Base-by-base conservation (phyloP, 1,284 basidiomycete species). In the Mycena sp. region DNA sequence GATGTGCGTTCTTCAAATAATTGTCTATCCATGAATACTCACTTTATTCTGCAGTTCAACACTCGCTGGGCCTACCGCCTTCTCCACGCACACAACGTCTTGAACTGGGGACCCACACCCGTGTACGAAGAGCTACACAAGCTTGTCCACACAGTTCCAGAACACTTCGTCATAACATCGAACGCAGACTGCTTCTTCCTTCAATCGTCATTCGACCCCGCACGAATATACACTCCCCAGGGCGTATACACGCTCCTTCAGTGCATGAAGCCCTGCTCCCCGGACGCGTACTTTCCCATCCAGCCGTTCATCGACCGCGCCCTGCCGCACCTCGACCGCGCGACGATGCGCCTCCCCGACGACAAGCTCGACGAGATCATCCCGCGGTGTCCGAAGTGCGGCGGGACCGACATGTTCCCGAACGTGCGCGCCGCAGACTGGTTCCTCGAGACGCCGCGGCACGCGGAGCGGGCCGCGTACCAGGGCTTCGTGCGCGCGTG, bases 271-370 rank as follows among this genome's bases (percentile, higher is more conserved):
- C 48, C 40, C 6, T 43, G 57, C 46, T n/a, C 26, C 2, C 56
- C 46, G 1, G 40, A 59, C 57, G 38, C 49, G 16, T 51, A 43
- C 48, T 37, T 45, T 49, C 48, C 48, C 25, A 51, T 59, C 56
- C 46, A 49, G 37, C 56, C 56, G 7, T 58, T 41, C 37, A 49
- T 58, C 56, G 56, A 49, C 46, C 37, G 46, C 37, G 56, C 56
- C 19, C 46, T 49, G 12, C 56, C 56, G 46, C 37, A 58, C 38
- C 45, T 58, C 28, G 45, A 49, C 46, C 37, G 46, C 28, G 37
- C n/a, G 10, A 21, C 56, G 56, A 21, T 41, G 46, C 56, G 56
- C 46, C 32, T 58, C 46, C 56, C 46, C 6, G 46, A 50, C 37
- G 38, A 35, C 10, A 25, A 25, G 7, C 19, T 41, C n/a, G 32